Evolutionary conservation across 305 asterid species (phyloP), one percentile per base, ranked within the genome.

Genomic region (Caryopteris hybrid): DNA sequence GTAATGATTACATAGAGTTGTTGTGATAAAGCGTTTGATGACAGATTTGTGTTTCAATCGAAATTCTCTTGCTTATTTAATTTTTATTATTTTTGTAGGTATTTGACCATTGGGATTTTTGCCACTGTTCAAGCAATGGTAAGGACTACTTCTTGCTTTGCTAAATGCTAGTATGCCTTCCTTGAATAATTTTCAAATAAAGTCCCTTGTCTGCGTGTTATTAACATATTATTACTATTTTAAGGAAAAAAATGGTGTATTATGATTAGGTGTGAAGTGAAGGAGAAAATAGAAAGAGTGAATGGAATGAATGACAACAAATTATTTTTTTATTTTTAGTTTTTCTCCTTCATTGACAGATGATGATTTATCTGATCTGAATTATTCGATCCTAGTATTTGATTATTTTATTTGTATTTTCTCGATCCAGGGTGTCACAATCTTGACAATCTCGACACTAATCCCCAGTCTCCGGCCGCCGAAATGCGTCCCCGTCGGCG

Each of bases 91-190:
- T 48, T 69, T 64, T 39, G 4, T 80, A 90, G 97, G 82, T 91
- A 88, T 59, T 68, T 84, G 64, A 91, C 97, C 11, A 87, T 91
- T 47, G 91, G 81, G 42, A 85, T 88, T 45, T 91, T 91, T 59
- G 84, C 93, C 5, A 61, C 88, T 20, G 81, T 91, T 64, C 96
- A 91, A 76, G 96, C 97, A 38, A 76, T 51, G 76, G 97, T 91
- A 68, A 63, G 61, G n/a, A 31, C 3, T 66, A 3, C 48, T 45
- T 66, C 13, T 8, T 61, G n/a, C n/a, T n/a, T n/a, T n/a, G n/a
- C n/a, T n/a, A n/a, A n/a, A n/a, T n/a, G n/a, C n/a, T n/a, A n/a
- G n/a, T n/a, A n/a, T n/a, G n/a, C n/a, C n/a, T n/a, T n/a, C n/a
- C n/a, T n/a, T n/a, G n/a, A n/a, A n/a, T n/a, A n/a, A n/a, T 27